These are phyloP conservation scores for Mycena epipterygia DNA, from an alignment of 768 basidiomycete genomes.

Conservation along the genomic window DNA sequence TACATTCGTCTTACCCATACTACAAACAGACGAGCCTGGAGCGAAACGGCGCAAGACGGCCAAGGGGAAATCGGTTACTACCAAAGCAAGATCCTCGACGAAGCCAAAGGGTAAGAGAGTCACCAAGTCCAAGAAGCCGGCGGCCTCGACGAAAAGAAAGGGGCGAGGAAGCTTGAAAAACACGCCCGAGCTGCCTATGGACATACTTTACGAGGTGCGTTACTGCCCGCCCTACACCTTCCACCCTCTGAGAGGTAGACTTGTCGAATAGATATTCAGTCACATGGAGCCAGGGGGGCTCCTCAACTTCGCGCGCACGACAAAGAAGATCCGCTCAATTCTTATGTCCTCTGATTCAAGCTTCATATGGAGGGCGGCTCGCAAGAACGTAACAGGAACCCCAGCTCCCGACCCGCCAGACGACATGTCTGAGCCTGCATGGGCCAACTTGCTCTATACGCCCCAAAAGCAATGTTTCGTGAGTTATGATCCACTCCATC, in stretches of 20 bases:
- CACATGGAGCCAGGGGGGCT: background rate
- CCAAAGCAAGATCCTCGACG: background rate
- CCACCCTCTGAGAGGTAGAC: background rate
- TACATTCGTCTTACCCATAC: background rate
- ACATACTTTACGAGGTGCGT: constrained; percentile 1
- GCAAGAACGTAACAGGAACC: background rate
- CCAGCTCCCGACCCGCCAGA: background rate
- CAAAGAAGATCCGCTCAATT: background rate
- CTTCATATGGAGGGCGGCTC: constrained; percentile 1
- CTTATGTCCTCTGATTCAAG: background rate
- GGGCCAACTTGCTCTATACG: constrained; percentile 8
- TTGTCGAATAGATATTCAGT: background rate
- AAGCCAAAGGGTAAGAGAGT: background rate
- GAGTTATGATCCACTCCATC: too few relatives aligned
- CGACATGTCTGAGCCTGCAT: background rate
- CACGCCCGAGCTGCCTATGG: constrained; percentile 9
- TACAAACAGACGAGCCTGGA: background rate
- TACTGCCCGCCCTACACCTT: too few relatives aligned
- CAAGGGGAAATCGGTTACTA: background rate
- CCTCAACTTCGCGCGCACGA: background rate
- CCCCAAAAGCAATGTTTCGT: constrained; percentile 4
- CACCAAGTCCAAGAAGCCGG: background rate
- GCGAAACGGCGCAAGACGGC: constrained; percentile 17
- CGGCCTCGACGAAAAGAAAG: background rate
- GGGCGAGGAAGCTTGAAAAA: background rate